Percentiles rank a stretch among this genome's conserved stretches.
These are phyloP conservation scores for Drechmeria coniospora DNA, from an alignment of 2,329 filamentous ascomycete species.

Conservation along the genomic window DNA sequence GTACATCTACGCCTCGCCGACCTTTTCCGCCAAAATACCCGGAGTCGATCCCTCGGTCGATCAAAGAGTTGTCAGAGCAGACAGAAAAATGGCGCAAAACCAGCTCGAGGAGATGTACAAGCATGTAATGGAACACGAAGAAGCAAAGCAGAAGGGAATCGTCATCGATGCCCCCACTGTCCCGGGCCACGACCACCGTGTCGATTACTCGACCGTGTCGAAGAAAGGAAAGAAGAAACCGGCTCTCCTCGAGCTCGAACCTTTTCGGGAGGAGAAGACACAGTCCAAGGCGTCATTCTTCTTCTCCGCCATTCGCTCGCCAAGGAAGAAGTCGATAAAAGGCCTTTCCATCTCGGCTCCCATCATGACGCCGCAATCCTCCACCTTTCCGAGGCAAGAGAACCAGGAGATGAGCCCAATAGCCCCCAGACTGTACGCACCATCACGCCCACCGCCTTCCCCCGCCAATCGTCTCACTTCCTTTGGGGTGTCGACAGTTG, in stretches of 20 bases:
- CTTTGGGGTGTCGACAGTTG: slow-evolving; percentile 14
- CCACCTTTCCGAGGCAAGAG: slow-evolving; percentile 39
- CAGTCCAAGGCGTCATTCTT: slow-evolving; percentile 44
- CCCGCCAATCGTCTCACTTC: slow-evolving; percentile 30
- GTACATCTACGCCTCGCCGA: slow-evolving; percentile 31
- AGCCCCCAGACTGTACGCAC: slow-evolving; percentile 41
- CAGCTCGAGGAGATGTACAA: slow-evolving; percentile 86
- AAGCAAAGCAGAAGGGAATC: slow-evolving; percentile 43
- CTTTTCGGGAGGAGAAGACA: slow-evolving; percentile 28
- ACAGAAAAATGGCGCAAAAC: slow-evolving; percentile 59
- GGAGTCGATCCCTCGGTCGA: slow-evolving; percentile 61
- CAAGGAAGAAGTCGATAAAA: slow-evolving; percentile 35
- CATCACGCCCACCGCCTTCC: slow-evolving; percentile 40
- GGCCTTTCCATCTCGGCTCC: slow-evolving; percentile 47
- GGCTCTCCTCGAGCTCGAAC: slow-evolving; percentile 30
- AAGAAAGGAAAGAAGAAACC: slow-evolving; percentile 36
- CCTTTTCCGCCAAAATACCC: slow-evolving; percentile 30
- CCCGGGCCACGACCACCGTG: slow-evolving; percentile 12
- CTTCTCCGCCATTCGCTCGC: slow-evolving; percentile 45
- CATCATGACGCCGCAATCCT: slow-evolving; percentile 48
- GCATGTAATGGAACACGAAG: slow-evolving; percentile 81
- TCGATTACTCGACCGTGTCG: slow-evolving; percentile 12
- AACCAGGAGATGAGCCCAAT: slow-evolving; percentile 42
- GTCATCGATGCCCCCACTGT: slow-evolving; percentile 26
- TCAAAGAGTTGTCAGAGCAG: slow-evolving; percentile 56